Evolutionary conservation across 176 grass and related monocot species (phyloP), one percentile per base, ranked within the genome.

Genomic region (Oryza rufipogon): DNA sequence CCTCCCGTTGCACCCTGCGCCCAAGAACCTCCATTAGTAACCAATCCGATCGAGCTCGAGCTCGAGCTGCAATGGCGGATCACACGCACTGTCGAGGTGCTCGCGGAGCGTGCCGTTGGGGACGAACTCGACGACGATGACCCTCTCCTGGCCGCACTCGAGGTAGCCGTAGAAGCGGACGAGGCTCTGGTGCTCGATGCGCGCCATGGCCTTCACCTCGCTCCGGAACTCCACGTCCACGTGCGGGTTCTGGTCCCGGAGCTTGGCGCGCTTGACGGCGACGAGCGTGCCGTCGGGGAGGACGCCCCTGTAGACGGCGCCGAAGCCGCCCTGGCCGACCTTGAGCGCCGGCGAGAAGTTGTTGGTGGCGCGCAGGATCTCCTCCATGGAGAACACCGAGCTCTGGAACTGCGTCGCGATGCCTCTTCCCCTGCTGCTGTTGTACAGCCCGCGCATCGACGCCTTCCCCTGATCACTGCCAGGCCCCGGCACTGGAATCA

Each of bases 291-390:
- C 96, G 80, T 98, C 87, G 32, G 90, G 80, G 68, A 98, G 93
- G 2, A 69, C 86, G 70, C 93, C 96, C 80, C 66, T 89, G 78
- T 90, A 98, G 6, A 98, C 96, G 25, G 80, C 77, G 0, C 93
- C 93, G 78, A 93, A 98, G 0, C 96, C 93, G 66, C 96, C 96
- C 91, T 98, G 91, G 1, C 96, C 96, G 79, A 95, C 87, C 87
- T 94, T 98, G 7, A 89, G 72, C 15, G 69, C 71, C 26, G 91
- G 85, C 10, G 93, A 98, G 87, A 98, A 98, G 85, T 92, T 93
- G 41, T 58, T 93, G 5, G 96, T 95, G 15, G 96, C 96, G 11
- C 22, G 68, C 32, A 87, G 76, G 83, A 98, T 95, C 85, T 95
- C 87, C 4, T 88, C 89, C 83, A 96, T 74, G 69, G 93, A 81